These are phyloP conservation scores for Syncephalastrum sp. DNA, from an alignment of 371 early-diverging fungal species.

Conservation along the genomic window DNA sequence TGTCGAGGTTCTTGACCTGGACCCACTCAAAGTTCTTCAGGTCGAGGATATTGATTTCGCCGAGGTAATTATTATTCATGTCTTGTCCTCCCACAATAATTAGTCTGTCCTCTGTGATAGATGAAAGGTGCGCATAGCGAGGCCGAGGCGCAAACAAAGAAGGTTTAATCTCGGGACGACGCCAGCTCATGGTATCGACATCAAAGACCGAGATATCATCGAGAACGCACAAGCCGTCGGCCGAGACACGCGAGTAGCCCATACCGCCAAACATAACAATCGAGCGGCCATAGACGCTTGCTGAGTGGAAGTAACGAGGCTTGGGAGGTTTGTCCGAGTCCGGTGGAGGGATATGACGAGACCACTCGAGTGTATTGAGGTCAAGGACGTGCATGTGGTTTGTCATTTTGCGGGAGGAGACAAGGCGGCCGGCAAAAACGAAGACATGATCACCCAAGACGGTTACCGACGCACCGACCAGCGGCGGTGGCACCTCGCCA, in stretches of 20 bases:
- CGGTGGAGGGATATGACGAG: conserved; percentile 45
- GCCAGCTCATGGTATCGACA: conserved; percentile 48
- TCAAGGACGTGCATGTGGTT: conserved; percentile 72
- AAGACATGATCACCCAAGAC: conserved; percentile 64
- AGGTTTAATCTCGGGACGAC: conserved; percentile 29
- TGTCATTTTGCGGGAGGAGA: conserved; percentile 66
- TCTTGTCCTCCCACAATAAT: conserved; percentile 81
- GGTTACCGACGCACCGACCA: conserved; percentile 76
- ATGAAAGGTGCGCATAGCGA: conserved; percentile 75
- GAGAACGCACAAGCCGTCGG: conserved; percentile 53
- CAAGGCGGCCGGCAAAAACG: conserved; percentile 79
- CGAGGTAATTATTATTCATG: conserved; percentile 69
- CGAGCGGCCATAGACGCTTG: conserved; percentile 53
- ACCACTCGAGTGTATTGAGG: conserved; percentile 65
- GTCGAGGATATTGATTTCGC: conserved; percentile 76
- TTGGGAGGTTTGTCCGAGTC: conserved; percentile 46
- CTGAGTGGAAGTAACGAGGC: conserved; percentile 79
- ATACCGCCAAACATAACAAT: conserved; percentile 61
- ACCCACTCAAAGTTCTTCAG: conserved; percentile 65
- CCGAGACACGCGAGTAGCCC: conserved; percentile 35
- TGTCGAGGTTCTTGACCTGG: conserved; percentile 56
- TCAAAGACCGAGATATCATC: conserved; percentile 72
- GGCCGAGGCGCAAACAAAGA: conserved; percentile 62
- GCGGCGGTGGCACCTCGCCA: conserved; percentile 77
- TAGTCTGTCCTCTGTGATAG: conserved; percentile 51